Conservation (phyloP, 768 basidiomycete genomes). For the Trametes gibbosa region DNA sequence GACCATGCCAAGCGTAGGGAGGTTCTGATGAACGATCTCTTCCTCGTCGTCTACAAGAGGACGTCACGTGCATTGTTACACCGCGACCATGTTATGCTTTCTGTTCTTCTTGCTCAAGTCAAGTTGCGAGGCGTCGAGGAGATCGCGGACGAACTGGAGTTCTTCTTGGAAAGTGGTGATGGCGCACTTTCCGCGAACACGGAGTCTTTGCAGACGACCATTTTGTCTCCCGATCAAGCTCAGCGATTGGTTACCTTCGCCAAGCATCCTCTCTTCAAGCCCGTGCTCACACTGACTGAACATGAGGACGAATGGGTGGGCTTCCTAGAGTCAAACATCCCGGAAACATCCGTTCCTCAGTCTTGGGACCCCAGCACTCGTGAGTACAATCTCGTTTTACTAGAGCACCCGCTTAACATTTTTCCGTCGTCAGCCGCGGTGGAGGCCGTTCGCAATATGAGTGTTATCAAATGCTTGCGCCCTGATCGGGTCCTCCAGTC, state of each 20-base stretch:
- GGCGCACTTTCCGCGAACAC: conserved; percentile 44
- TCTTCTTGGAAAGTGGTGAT: conserved; percentile 87
- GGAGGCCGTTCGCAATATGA: conserved; percentile 70
- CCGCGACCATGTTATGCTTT: conserved; percentile 87
- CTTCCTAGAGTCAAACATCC: conserved; percentile 65
- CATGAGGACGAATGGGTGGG: conserved; percentile 65
- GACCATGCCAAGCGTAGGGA: conserved; percentile 73
- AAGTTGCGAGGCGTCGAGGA: conserved; percentile 80
- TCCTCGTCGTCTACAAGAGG: conserved; percentile 82
- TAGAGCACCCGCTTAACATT: conserved; percentile 16
- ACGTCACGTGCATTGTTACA: conserved; percentile 90
- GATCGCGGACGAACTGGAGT: conserved; percentile 82
- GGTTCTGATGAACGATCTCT: conserved; percentile 84
- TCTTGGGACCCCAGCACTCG: conserved; percentile 79
- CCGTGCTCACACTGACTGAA: conserved; percentile 61
- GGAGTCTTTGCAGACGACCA: conserved; percentile 38
- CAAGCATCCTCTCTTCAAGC: conserved; percentile 73
- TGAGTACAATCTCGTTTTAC: conserved; percentile 40
- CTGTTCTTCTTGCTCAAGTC: conserved; percentile 86
- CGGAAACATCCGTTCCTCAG: conserved; percentile 69
- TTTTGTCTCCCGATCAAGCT: conserved; percentile 67
- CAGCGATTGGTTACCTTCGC: conserved; percentile 69
- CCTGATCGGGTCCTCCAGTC: conserved; percentile 90
- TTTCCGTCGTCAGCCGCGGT: conserved; percentile 52
- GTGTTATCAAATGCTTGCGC: conserved; percentile 87